These are phyloP conservation scores for Rhodotorula graminis DNA, from an alignment of 768 basidiomycete genomes.

Conservation along the genomic window DNA sequence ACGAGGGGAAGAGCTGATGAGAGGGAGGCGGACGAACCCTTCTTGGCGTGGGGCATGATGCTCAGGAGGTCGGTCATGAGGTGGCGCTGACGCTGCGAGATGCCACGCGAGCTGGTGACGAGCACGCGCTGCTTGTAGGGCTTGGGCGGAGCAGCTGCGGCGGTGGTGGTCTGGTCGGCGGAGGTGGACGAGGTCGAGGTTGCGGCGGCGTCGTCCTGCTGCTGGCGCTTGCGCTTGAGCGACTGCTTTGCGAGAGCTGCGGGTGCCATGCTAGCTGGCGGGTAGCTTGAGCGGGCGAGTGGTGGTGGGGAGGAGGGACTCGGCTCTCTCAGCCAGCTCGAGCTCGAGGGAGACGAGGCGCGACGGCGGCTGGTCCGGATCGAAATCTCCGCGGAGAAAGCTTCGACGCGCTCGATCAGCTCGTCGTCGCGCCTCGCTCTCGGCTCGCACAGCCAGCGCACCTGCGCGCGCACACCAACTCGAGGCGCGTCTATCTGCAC, in stretches of 20 bases:
- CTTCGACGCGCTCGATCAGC: too few relatives aligned
- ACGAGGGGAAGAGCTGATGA: background rate
- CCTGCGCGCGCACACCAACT: too few relatives aligned
- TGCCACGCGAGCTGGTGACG: slow-evolving; percentile 82
- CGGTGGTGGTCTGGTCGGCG: background rate
- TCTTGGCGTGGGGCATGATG: slow-evolving; percentile 89
- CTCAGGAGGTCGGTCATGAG: slow-evolving; percentile 90
- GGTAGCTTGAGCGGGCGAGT: background rate
- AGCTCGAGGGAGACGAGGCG: too few relatives aligned
- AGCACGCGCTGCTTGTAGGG: slow-evolving; percentile 94
- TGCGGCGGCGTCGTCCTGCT: slow-evolving; percentile 3
- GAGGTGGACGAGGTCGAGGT: background rate
- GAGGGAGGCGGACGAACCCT: slow-evolving; percentile 58
- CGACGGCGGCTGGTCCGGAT: too few relatives aligned
- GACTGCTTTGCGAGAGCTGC: slow-evolving; percentile 25
- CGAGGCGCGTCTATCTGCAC: too few relatives aligned
- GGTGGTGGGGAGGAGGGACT: background rate
- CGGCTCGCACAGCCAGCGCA: too few relatives aligned
- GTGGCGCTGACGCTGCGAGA: slow-evolving; percentile 94
- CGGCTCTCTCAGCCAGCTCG: too few relatives aligned
- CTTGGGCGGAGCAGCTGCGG: slow-evolving; percentile 45
- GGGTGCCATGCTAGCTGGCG: slow-evolving; percentile 3
- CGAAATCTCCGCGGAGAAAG: too few relatives aligned
- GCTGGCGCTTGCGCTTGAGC: slow-evolving; percentile 32
- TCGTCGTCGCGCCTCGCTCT: too few relatives aligned